Conservation (phyloP, 306 rosid genomes). For the Quillaja saponaria region DNA sequence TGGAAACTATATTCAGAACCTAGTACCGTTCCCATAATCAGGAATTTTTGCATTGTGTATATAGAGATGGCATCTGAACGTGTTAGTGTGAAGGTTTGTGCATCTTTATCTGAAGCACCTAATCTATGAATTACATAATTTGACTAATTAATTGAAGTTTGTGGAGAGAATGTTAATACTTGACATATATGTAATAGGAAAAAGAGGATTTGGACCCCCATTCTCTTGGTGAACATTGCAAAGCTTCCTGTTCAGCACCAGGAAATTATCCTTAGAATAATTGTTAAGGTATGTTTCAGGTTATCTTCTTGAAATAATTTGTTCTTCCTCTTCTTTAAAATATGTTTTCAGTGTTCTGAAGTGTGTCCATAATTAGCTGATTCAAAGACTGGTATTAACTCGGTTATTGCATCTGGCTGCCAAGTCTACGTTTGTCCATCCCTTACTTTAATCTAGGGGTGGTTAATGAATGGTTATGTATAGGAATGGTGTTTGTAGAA, state of each 20-base stretch:
- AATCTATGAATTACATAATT: too few relatives aligned
- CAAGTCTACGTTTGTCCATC: neutral
- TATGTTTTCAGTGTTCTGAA: neutral
- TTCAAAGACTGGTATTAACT: neutral
- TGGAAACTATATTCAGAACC: slow-evolving; percentile 76
- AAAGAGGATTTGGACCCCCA: slow-evolving; percentile 78
- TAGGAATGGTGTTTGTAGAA: too few relatives aligned
- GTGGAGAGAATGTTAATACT: slow-evolving; percentile 26
- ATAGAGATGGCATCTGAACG: slow-evolving; percentile 97
- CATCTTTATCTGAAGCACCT: slow-evolving; percentile 15
- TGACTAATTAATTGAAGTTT: too few relatives aligned
- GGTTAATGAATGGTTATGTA: too few relatives aligned
- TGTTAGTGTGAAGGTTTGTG: slow-evolving; percentile 51
- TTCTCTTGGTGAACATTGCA: slow-evolving; percentile 71
- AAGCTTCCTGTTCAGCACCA: slow-evolving; percentile 89
- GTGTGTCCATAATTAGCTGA: neutral
- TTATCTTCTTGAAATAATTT: slow-evolving; percentile 1
- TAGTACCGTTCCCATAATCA: slow-evolving; percentile 68
- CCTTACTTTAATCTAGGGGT: neutral
- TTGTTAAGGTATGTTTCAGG: slow-evolving; percentile 56
- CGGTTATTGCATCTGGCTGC: neutral
- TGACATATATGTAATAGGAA: slow-evolving; percentile 48
- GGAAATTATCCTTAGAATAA: slow-evolving; percentile 78
- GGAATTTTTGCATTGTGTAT: slow-evolving; percentile 92
- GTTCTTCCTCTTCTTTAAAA: slow-evolving; percentile 11